These are phyloP conservation scores for Chenopodium album DNA, from an alignment of 148 eudicot species.

Conservation along the genomic window DNA sequence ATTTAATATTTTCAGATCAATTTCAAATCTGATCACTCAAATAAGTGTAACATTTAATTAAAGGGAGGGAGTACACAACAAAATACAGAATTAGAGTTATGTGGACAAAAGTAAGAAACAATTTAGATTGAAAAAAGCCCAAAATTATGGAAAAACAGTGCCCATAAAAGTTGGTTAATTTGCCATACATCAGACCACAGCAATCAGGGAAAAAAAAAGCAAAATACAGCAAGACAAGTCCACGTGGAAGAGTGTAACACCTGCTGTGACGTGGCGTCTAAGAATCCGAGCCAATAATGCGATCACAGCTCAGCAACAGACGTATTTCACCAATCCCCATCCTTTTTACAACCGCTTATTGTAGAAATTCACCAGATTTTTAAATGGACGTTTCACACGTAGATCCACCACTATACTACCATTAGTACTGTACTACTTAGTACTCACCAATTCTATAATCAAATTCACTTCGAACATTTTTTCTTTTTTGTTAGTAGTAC, in stretches of 20 bases:
- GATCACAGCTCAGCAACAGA: constrained; percentile 32
- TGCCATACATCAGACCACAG: neutral
- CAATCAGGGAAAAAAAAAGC: neutral
- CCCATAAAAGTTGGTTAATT: neutral
- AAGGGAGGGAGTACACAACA: no score
- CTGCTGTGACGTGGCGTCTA: constrained; percentile 26
- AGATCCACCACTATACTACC: neutral
- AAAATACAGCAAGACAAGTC: neutral
- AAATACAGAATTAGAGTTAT: no score
- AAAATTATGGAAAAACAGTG: no score
- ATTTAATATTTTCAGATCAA: no score
- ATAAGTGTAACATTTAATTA: no score
- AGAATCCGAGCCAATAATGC: constrained; percentile 26
- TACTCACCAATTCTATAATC: no score
- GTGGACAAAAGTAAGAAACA: no score
- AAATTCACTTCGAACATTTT: no score
- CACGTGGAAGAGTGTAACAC: neutral
- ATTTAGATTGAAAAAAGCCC: no score
- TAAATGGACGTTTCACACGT: neutral
- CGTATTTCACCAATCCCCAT: neutral
- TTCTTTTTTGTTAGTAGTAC: no score
- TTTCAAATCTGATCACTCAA: no score
- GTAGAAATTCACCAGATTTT: neutral
- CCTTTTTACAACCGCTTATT: neutral
- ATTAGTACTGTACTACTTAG: no score